phyloP scores from a whole-genome alignment of 345 rosid genomes.

The Eucalyptus erythrocorys region DNA sequence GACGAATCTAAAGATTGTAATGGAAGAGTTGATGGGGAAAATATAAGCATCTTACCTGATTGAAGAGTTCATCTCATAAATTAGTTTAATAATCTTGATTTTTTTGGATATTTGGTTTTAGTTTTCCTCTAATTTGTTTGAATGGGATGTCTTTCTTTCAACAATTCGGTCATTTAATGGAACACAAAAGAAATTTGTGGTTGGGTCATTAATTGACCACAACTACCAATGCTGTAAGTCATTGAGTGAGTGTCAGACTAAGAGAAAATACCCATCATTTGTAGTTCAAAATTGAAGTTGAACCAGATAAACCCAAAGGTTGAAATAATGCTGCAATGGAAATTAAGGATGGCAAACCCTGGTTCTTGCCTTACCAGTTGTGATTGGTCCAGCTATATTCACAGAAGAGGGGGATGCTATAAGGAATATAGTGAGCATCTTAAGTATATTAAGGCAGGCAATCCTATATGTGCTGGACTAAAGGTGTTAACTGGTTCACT shows the following conservation, averaged over 20 bases:
- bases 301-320: not conserved
- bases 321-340: not conserved
- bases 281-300: not conserved
- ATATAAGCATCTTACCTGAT: not conserved
- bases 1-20: not conserved
- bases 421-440: not conserved
- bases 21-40: not conserved
- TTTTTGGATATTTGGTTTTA: not conserved
- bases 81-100: not conserved
- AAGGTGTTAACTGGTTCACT: not conserved
- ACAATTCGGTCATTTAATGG: not conserved
- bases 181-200: not conserved
- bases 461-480: not conserved
- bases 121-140: not conserved
- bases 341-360: not conserved
- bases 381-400: not conserved
- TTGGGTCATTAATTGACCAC: not conserved
- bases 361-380: not conserved
- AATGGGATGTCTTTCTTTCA: not conserved
- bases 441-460: not conserved
- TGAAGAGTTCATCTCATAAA: not conserved
- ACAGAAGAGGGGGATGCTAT: not conserved
- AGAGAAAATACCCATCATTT: not conserved
- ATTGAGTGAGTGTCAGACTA: not conserved
- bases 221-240: not conserved